Base-by-base conservation (phyloP, 2,329 filamentous ascomycete species). In the Calonectria pseudoturangicola region DNA sequence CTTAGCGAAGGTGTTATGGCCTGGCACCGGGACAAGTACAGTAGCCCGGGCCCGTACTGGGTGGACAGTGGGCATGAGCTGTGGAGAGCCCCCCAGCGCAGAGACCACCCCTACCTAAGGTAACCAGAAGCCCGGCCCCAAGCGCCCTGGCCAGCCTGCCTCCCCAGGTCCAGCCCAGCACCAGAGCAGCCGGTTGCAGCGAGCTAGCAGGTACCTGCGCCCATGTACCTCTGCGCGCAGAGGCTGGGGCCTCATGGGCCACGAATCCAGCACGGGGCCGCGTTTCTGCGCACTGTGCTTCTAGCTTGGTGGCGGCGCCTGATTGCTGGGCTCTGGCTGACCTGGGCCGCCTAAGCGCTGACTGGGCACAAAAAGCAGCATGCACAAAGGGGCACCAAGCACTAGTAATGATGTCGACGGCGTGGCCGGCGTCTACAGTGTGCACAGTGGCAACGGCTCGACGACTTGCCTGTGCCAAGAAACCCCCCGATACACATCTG, bases 171-270 rank as follows among this genome's bases (percentile, higher is more conserved):
- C 60, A 69, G 58, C 56, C 66, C 63, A 71, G 63, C 33, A 64
- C 41, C 41, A 71, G 60, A 70, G 54, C 72, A 58, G 70, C 77
- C 75, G 70, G 76, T 75, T 77, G 74, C 75, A 79, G 74, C 70
- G 72, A 71, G 73, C 71, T 75, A 74, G 68, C 48, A 21, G 66
- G 65, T 72, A 72, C 70, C 25, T 68, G 6, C 6, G 13, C 25
- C 13, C 58, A 64, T 43, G 65, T 72, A 68, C 70, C 41, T 67
- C 48, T 41, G 47, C 65, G 64, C 50, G 70, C 41, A 64, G 47
- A 58, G 41, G 48, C 56, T 43, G 64, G 56, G 65, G 70, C 36
- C 51, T 56, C 64, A 28, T 56, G 65, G 58, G 64, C 65, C 47
- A 50, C 64, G 47, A 48, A 71, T 45, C 41, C 54, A 28, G 6